Evolutionary conservation across 768 basidiomycete genomes (phyloP), one percentile per base, ranked within the genome.

Genomic region (Naganishia antarctica): DNA sequence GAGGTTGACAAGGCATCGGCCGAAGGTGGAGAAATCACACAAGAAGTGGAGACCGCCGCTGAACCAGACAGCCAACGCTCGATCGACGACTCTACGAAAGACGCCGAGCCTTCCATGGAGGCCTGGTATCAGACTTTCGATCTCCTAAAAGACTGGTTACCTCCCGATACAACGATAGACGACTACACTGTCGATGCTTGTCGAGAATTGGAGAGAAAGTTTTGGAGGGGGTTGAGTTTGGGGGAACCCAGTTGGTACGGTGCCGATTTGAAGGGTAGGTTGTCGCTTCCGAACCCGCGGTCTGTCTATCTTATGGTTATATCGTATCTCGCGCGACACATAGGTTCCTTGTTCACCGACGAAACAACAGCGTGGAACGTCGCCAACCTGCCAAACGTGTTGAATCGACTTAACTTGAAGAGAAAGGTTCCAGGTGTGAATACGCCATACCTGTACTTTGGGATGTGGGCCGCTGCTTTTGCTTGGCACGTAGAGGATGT

Each of bases 381-480:
- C n/a, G 91, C 87, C 0, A 82, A 86, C 74, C 84, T 99, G 12
- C 87, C 87, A 31, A 96, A 93, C 41, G 82, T 90, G 1, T 83
- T 99, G 25, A 86, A 87, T 11, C 86, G 91, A 3, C 80, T 96
- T 0, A 73, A 83, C 13, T 81, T 85, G 7, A 79, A 81, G 41
- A 83, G 86, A 59, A 84, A 86, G 43, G 80, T 99, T 28, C 93
- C 94, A 0, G 96, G 96, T 9, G 96, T 99, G 50, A 98, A 98
- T 73, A 87, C 91, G 2, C 94, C 94, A 0, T 98, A 98, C 75
- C 83, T 98, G 1, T 98, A 98, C 78, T 98, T 93, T 75, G 96
- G 96, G 68, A 98, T 97, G 93, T 99, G 96, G 96, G 83, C 92
- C 57, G 94, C 94, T 25, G 91, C 91, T 0, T 98, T 98, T 78